phyloP scores from a whole-genome alignment of 1,284 basidiomycete species.

The Farysia itapuensis region DNA sequence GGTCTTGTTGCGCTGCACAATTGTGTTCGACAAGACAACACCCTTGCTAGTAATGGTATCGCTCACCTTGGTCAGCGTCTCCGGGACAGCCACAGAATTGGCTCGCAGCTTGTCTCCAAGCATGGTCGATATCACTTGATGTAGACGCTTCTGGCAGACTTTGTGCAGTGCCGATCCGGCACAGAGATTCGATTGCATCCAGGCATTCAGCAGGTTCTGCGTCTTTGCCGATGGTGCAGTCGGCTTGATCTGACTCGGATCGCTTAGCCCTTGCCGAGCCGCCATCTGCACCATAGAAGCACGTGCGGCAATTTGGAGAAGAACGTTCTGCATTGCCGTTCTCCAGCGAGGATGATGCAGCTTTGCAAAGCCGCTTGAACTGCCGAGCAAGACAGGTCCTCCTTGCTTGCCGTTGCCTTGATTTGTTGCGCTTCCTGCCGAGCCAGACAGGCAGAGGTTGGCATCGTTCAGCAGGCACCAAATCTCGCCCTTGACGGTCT shows the following conservation, averaged over 20 bases:
- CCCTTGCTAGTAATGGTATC: neutral
- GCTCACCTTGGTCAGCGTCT: neutral
- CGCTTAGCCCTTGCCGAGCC: constrained; percentile 9
- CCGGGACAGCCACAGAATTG: constrained; percentile 1
- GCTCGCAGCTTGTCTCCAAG: constrained; percentile 20
- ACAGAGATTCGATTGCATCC: constrained; percentile 46
- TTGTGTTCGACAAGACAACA: neutral
- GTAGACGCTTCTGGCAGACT: constrained; percentile 41
- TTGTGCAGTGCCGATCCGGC: constrained; percentile 36
- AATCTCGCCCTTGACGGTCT: constrained; percentile 69
- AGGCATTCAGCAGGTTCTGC: constrained; percentile 40
- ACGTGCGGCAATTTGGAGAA: constrained; percentile 70
- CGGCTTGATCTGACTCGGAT: constrained; percentile 7
- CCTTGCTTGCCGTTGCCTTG: constrained; percentile 4
- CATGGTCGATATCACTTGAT: constrained; percentile 32
- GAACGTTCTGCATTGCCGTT: constrained; percentile 66
- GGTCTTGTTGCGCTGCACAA: neutral
- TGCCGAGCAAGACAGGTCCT: constrained; percentile 20
- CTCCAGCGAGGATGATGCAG: constrained; percentile 64
- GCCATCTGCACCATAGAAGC: constrained; percentile 58
- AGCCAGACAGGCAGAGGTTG: constrained; percentile 31
- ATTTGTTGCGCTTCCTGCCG: neutral
- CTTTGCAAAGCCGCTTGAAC: constrained; percentile 44
- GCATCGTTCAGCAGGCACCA: constrained; percentile 71
- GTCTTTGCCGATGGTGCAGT: constrained; percentile 28